Evolutionary conservation across 176 grass and related monocot genomes (phyloP).

Genomic region (Alloteropsis semialata): DNA sequence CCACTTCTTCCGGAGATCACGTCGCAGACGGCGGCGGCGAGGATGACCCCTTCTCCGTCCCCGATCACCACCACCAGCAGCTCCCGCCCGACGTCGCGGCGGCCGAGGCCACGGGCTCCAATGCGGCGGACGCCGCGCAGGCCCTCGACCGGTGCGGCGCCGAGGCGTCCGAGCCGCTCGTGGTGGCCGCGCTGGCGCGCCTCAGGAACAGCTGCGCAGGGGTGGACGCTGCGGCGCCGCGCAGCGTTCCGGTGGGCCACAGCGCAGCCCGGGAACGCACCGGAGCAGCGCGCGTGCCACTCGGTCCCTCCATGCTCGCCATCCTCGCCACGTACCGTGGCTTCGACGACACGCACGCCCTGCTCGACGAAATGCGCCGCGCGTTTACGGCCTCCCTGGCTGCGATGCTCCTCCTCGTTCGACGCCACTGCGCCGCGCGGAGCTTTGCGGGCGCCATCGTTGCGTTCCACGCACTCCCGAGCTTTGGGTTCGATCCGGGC

Average conservation of each 20-base stretch:
- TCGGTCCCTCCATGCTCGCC: conserved; percentile 72
- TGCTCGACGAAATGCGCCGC: conserved; percentile 72
- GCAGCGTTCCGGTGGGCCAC: conserved; percentile 78
- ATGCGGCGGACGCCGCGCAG: conserved; percentile 2
- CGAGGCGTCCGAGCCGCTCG: conserved; percentile 54
- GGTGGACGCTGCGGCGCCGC: conserved; percentile 60
- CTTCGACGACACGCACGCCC: conserved; percentile 67
- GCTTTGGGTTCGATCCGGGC: conserved; percentile 46
- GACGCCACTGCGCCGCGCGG: conserved; percentile 55
- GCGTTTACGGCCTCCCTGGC: conserved; percentile 44
- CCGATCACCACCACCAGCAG: conserved; percentile 26
- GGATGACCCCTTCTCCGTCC: conserved; percentile 53
- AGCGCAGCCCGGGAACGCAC: conserved; percentile 51
- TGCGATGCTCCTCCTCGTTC: conserved; percentile 53
- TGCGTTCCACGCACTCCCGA: conserved; percentile 59
- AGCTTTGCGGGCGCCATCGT: conserved; percentile 62
- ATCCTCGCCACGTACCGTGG: conserved; percentile 79
- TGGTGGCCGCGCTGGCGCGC: conserved; percentile 51
- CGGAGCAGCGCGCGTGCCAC: conserved; percentile 57
- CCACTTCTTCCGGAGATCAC: not conserved
- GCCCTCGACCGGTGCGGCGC: conserved; percentile 57
- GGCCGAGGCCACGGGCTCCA: conserved; percentile 22
- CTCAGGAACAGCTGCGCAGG: conserved; percentile 88
- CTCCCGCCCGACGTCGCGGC: conserved; percentile 38
- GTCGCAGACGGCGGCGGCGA: not conserved